These are phyloP conservation scores for Mycena alexandri DNA, from an alignment of 768 basidiomycete genomes.

Conservation along the genomic window DNA sequence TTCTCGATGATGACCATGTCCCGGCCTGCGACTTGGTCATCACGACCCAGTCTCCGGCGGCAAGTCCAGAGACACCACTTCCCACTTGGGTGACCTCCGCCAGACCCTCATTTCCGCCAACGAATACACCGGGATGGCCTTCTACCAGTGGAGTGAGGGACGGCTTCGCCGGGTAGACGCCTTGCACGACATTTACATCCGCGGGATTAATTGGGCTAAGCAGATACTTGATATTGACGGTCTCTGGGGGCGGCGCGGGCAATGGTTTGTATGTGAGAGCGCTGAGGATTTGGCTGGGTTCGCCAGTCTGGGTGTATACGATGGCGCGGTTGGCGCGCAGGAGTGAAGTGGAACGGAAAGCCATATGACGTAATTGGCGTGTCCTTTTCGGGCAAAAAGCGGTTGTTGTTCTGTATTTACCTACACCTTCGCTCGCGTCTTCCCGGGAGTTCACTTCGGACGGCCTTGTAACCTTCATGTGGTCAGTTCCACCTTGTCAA, in stretches of 20 bases:
- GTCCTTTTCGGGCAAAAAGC: too few relatives aligned
- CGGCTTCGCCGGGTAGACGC: conserved; percentile 83
- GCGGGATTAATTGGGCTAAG: conserved; percentile 86
- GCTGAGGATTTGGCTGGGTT: conserved; percentile 71
- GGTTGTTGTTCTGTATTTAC: too few relatives aligned
- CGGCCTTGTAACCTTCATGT: too few relatives aligned
- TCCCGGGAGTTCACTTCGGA: too few relatives aligned
- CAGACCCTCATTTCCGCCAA: conserved; percentile 85
- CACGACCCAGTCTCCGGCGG: conserved; percentile 79
- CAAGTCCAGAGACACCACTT: conserved; percentile 59
- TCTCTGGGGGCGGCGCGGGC: conserved; percentile 64
- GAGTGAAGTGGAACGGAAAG: conserved; percentile 42
- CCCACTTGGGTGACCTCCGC: conserved; percentile 76
- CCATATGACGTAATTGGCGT: conserved; percentile 10
- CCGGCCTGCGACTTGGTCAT: conserved; percentile 78
- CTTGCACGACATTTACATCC: conserved; percentile 85
- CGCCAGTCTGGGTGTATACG: conserved; percentile 71
- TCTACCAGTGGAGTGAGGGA: conserved; percentile 50
- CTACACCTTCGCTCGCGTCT: too few relatives aligned
- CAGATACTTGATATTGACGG: conserved; percentile 75
- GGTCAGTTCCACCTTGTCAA: conserved; percentile 22
- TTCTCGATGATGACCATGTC: conserved; percentile 76
- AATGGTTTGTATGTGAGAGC: conserved; percentile 65
- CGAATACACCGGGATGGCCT: conserved; percentile 56
- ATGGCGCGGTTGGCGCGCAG: conserved; percentile 66